These are phyloP conservation scores for Wickerhamiella sorbophila DNA, from an alignment of 805 yeast species.

Conservation along the genomic window DNA sequence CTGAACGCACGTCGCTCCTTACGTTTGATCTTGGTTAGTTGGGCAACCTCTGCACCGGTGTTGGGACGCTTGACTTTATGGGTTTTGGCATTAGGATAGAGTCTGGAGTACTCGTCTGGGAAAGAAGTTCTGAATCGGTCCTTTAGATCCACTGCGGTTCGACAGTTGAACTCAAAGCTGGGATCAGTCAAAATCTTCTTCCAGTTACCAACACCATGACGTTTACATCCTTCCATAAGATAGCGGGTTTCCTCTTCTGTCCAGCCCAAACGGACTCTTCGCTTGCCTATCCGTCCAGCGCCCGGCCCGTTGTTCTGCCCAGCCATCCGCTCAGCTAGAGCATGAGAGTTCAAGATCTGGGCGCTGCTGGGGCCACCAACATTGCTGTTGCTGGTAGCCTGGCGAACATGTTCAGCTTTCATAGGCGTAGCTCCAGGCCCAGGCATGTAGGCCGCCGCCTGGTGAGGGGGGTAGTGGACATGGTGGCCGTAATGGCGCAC, in stretches of 20 bases:
- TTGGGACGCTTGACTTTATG: constrained; percentile 25
- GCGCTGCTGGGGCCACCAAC: background rate
- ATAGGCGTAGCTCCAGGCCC: constrained; percentile 17
- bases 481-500: background rate
- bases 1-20: constrained; percentile 32
- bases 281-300: constrained; percentile 21
- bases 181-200: constrained; percentile 32
- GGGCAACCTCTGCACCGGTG: constrained; percentile 12
- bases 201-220: constrained; percentile 34
- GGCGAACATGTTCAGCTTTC: constrained; percentile 7
- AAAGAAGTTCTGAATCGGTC: constrained; percentile 33
- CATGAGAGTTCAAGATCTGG: constrained; percentile 2
- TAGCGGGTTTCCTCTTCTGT: constrained; percentile 30
- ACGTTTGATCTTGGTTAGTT: constrained; percentile 30
- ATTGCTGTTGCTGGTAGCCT: constrained; percentile 3
- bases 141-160: constrained; percentile 33
- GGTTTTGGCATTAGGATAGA: constrained; percentile 33
- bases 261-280: constrained; percentile 29
- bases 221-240: constrained; percentile 31
- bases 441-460: constrained; percentile 10
- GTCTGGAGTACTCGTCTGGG: constrained; percentile 32
- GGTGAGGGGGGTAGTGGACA: constrained; percentile 6
- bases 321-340: background rate
- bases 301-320: constrained; percentile 5
- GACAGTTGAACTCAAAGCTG: constrained; percentile 27